Evolutionary conservation across 2,329 filamentous ascomycete species (phyloP).

Genomic region (Penicillium hesseltinei): DNA sequence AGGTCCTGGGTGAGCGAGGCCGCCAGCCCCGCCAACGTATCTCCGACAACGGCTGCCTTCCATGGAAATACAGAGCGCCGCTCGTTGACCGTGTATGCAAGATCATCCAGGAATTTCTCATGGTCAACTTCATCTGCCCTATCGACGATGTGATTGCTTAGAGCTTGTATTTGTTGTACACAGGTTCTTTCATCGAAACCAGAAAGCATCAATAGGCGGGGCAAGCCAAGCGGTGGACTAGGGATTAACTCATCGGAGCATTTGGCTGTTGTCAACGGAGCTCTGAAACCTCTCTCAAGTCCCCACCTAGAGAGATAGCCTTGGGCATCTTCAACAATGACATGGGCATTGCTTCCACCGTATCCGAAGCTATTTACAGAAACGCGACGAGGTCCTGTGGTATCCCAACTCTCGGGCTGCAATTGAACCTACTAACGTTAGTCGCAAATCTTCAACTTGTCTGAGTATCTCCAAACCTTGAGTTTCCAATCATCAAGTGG

Average conservation of each 20-base stretch:
- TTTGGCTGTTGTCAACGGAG: background rate
- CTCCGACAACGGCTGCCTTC: constrained; percentile 14
- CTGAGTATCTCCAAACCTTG: constrained; percentile 20
- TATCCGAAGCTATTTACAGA: constrained; percentile 47
- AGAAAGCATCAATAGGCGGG: constrained; percentile 23
- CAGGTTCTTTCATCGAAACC: constrained; percentile 24
- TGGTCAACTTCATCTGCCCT: background rate
- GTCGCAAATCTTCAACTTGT: background rate
- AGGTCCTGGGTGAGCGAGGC: background rate
- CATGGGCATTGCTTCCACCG: constrained; percentile 48
- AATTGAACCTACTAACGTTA: constrained; percentile 12
- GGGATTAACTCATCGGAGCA: background rate
- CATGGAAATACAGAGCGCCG: constrained; percentile 19
- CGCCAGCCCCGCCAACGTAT: constrained; percentile 4
- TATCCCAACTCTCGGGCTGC: constrained; percentile 4
- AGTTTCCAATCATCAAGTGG: constrained; percentile 38
- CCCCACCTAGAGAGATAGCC: constrained; percentile 9
- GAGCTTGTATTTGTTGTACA: constrained; percentile 4
- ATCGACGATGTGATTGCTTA: constrained; percentile 13
- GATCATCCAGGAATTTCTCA: constrained; percentile 14
- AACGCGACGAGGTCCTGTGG: constrained; percentile 5
- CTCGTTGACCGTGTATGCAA: constrained; percentile 27
- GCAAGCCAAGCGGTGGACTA: background rate
- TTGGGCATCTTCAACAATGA: constrained; percentile 36
- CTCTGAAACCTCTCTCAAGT: background rate